phyloP scores from a whole-genome alignment of 805 yeast genomes.

The Candida tammaniensis region DNA sequence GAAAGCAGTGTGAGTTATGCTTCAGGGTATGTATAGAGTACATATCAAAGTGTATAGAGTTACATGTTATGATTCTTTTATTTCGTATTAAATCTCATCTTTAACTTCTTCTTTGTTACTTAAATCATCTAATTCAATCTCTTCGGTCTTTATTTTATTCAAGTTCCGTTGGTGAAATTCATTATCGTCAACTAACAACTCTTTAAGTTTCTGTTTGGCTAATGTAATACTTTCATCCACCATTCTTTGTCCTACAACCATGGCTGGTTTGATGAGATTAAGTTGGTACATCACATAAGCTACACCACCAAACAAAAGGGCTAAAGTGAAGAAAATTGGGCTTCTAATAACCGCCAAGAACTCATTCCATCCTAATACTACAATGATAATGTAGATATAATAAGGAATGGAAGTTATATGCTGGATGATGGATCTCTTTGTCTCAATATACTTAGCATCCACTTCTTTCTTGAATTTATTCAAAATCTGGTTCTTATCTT shows the following conservation, averaged over 20 bases:
- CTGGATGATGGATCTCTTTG: slow-evolving; percentile 81
- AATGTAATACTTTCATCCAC: slow-evolving; percentile 54
- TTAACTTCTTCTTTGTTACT: slow-evolving; percentile 1
- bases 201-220: slow-evolving; percentile 59
- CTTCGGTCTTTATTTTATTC: slow-evolving; percentile 11
- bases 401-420: slow-evolving; percentile 79
- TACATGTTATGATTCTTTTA: too few species aligned
- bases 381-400: slow-evolving; percentile 69
- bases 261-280: slow-evolving; percentile 75
- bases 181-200: slow-evolving; percentile 53
- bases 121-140: slow-evolving; percentile 14
- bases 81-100: too few species aligned
- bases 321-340: slow-evolving; percentile 73
- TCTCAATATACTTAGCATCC: slow-evolving; percentile 79
- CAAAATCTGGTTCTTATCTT: slow-evolving; percentile 55
- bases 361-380: slow-evolving; percentile 93
- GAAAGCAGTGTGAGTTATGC: slow-evolving; percentile 94
- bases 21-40: slow-evolving; percentile 53
- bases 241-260: slow-evolving; percentile 56
- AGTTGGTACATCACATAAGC: slow-evolving; percentile 65
- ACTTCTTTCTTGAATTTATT: slow-evolving; percentile 68
- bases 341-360: slow-evolving; percentile 82
- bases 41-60: not conserved
- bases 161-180: slow-evolving; percentile 20
- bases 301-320: slow-evolving; percentile 57